Base-by-base conservation (phyloP, 345 rosid genomes). In the Salix arbutifolia region DNA sequence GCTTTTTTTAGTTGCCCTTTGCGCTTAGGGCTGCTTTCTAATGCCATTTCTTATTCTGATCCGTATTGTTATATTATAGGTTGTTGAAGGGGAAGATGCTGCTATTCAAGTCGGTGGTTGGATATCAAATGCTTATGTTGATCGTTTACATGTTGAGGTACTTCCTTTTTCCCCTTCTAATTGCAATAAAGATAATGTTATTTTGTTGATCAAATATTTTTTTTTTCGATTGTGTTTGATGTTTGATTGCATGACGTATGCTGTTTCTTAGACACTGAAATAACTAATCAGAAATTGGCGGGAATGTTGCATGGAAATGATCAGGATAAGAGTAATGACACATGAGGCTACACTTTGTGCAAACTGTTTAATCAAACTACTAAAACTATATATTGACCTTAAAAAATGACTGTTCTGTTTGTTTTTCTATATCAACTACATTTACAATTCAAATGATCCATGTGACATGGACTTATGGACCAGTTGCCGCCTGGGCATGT, bases 141-240 rank as follows among this genome's bases (percentile, higher is more conserved):
- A 93, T 86, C 97, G 97, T 72, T 86, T 93, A 67, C 90, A 91
- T 84, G 96, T 96, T 68, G 94, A 96, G 94, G 99, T 92, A 74
- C 37, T 76, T 67, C 2, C n/a, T 58, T 10, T 12, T 40, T 11
- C 3, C 46, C 46, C 46, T 40, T 40, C 46, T 40, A 11, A 40
- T 40, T 23, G 23, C 19, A 19, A 17, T 44, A 52, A n/a, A 69
- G 11, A 58, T n/a, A 8, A 58, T 3, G 10, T 25, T 58, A 8
- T 56, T 58, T 58, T 23, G 62, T 58, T n/a, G 62, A 23, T 58
- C 28, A n/a, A 9, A n/a, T 58, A 8, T n/a, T 4, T 1, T 56
- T 56, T n/a, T 56, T 21, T 21, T 8, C 8, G 61, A 8, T 19
- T 8, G 62, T n/a, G 62, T 23, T 58, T 13, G 23, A 11, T 56